Evolutionary conservation across 2,329 filamentous ascomycete species (phyloP).

Genomic region (Stemphylium lycopersici): DNA sequence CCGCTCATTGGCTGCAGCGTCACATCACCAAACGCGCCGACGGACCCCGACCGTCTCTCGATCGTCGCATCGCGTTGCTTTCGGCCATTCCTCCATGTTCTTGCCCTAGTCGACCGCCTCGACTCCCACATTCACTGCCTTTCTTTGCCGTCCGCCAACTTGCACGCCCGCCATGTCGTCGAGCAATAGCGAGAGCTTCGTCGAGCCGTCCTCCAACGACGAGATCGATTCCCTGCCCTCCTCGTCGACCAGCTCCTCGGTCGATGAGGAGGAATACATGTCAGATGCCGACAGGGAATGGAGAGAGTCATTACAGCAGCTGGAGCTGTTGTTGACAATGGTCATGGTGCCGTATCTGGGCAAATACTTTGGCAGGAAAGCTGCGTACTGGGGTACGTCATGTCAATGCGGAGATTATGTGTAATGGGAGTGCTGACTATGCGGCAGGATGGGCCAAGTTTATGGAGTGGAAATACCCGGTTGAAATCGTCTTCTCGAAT

Average conservation of each 20-base stretch:
- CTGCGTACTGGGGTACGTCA: conserved; percentile 90
- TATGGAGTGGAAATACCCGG: conserved; percentile 92
- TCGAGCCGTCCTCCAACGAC: conserved; percentile 47
- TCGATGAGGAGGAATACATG: conserved; percentile 64
- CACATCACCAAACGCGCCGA: conserved; percentile 25
- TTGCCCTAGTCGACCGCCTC: conserved; percentile 21
- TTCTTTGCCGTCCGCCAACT: background rate
- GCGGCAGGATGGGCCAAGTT: conserved; percentile 86
- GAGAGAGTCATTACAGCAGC: conserved; percentile 90
- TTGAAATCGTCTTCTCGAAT: conserved; percentile 68
- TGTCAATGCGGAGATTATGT: background rate
- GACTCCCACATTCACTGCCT: background rate
- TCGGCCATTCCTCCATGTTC: conserved; percentile 23
- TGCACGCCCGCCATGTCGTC: conserved; percentile 40
- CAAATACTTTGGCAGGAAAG: conserved; percentile 93
- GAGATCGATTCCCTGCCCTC: conserved; percentile 59
- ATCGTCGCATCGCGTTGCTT: conserved; percentile 7
- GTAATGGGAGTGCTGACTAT: conserved; percentile 4
- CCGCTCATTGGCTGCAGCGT: conserved; percentile 33
- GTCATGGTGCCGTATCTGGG: conserved; percentile 91
- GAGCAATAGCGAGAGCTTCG: conserved; percentile 47
- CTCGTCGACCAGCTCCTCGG: conserved; percentile 57
- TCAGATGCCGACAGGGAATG: conserved; percentile 94
- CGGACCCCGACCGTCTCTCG: background rate
- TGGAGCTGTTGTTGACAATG: conserved; percentile 93